Percentiles rank a stretch among this genome's conserved stretches.
Evolutionary conservation across 345 rosid genomes (phyloP).

Genomic region (Gossypioides kirkii): DNA sequence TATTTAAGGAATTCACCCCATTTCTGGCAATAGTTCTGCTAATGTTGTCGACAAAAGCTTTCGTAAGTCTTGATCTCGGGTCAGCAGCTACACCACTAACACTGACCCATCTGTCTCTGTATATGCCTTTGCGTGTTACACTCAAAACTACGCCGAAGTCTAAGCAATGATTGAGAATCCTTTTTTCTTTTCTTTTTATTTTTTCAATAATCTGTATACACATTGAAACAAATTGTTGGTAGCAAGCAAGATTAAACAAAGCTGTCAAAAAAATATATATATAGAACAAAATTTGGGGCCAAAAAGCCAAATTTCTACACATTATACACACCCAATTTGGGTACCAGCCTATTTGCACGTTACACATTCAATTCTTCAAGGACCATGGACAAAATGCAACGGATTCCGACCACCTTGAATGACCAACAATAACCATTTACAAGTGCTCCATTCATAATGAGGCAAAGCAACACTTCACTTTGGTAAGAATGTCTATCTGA

Average conservation of each 20-base stretch:
- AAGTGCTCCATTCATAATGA: neutral
- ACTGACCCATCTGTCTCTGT: no score
- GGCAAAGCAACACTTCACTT: neutral
- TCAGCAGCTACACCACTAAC: no score
- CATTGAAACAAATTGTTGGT: neutral
- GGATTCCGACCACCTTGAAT: neutral
- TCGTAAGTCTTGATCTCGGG: no score
- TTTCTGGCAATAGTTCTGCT: no score
- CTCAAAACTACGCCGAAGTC: neutral
- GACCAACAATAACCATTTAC: slow-evolving; percentile 13
- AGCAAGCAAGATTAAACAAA: slow-evolving; percentile 3
- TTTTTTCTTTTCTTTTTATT: neutral
- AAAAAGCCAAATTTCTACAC: slow-evolving; percentile 4
- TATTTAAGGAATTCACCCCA: no score
- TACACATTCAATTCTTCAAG: neutral
- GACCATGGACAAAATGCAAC: neutral
- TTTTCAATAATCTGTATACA: slow-evolving; percentile 8
- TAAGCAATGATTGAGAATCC: neutral
- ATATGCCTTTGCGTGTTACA: no score
- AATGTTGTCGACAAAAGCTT: no score
- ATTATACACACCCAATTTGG: slow-evolving; percentile 2
- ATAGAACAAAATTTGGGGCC: slow-evolving; percentile 22
- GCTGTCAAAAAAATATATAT: neutral
- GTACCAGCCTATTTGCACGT: neutral
- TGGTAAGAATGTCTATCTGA: neutral